Conservation (phyloP, 805 yeast species). For the Geotrichum ghanense region DNA sequence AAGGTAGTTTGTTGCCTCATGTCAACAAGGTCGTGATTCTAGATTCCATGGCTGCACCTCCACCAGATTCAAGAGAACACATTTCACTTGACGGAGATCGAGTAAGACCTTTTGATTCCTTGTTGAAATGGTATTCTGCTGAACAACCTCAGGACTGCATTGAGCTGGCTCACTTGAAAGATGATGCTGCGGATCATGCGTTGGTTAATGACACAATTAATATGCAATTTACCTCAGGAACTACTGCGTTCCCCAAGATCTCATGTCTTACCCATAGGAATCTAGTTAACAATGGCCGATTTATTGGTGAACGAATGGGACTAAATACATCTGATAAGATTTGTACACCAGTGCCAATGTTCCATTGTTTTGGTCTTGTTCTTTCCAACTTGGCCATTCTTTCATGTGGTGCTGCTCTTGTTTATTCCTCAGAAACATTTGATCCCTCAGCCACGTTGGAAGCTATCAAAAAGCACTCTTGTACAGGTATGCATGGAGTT, state of each 20-base stretch:
- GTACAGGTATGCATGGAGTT: constrained; percentile 21
- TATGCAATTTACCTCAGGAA: constrained; percentile 26
- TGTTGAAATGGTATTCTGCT: background rate
- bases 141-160: background rate
- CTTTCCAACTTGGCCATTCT: constrained; percentile 19
- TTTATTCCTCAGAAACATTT: constrained; percentile 20
- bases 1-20: constrained; percentile 1
- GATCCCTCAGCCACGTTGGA: constrained; percentile 16
- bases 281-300: constrained; percentile 21
- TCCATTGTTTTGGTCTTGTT: constrained; percentile 25
- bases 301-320: constrained; percentile 19
- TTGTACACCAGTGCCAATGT: constrained; percentile 24
- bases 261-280: constrained; percentile 19
- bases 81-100: constrained; percentile 2
- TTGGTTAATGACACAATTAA: constrained; percentile 15
- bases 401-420: constrained; percentile 18
- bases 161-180: background rate
- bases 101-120: background rate
- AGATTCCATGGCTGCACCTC: background rate
- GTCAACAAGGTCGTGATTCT: constrained; percentile 1
- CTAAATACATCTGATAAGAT: constrained; percentile 17
- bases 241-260: constrained; percentile 21
- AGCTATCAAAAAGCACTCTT: constrained; percentile 16
- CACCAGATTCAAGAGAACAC: background rate
- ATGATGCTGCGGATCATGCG: background rate